Evolutionary conservation across 2,329 filamentous ascomycete species (phyloP).

Genomic region (Aspergillus oerlinghausenensis): DNA sequence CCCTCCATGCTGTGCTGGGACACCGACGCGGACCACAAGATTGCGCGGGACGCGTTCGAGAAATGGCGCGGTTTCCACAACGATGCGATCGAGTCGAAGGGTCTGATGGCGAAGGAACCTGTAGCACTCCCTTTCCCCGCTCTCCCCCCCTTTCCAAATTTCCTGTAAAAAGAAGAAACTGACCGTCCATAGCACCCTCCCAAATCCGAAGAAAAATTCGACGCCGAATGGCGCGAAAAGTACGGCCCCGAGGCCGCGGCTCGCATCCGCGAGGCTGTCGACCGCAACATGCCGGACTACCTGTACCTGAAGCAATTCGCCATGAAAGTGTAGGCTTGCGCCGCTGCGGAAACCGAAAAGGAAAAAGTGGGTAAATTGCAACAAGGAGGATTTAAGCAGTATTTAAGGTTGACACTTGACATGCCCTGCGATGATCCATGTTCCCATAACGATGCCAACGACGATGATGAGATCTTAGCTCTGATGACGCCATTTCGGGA

Average conservation of each 20-base stretch:
- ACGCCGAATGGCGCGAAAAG: constrained; percentile 57
- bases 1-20: constrained; percentile 82
- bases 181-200: constrained; percentile 25
- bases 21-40: constrained; percentile 63
- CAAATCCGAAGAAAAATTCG: constrained; percentile 52
- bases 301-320: constrained; percentile 63
- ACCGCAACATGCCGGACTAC: constrained; percentile 57
- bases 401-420: neutral
- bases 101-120: constrained; percentile 58
- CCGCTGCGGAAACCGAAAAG: too few relatives aligned
- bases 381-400: constrained; percentile 1
- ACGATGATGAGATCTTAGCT: constrained; percentile 24
- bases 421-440: neutral
- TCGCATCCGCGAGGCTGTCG: constrained; percentile 55
- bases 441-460: neutral
- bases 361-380: neutral
- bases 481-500: constrained; percentile 23
- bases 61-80: constrained; percentile 98
- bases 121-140: constrained; percentile 25
- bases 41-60: constrained; percentile 73
- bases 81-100: constrained; percentile 79
- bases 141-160: too few relatives aligned
- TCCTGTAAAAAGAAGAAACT: constrained; percentile 9
- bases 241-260: constrained; percentile 57
- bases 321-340: constrained; percentile 43